Evolutionary conservation across 441 rosid genomes (phyloP), one percentile per base, ranked within the genome.

Genomic region (Populus hybrid): DNA sequence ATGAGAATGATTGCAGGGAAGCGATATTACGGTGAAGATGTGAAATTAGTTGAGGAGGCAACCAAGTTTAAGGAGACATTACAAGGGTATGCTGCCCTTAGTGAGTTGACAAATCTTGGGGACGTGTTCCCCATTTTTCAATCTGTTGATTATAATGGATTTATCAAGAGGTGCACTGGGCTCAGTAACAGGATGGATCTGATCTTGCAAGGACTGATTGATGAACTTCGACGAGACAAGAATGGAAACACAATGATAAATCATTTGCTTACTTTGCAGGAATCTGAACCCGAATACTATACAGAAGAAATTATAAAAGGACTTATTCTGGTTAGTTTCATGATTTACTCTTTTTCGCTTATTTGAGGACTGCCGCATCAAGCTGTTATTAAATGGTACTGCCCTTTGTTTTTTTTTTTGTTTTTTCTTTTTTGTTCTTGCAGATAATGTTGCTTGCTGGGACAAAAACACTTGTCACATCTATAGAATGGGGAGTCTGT

Each of bases 241-340:
- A 73, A 30, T 11, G 2, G 14, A 64, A 64, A 73, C 38, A 67
- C 67, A 2, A 18, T 81, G 74, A 74, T 81, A 32, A 69, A 77
- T 35, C 80, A 80, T 34, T 64, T 81, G 6, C 80, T 81, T 70
- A 8, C 40, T 32, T 65, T 57, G 12, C 72, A 77, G 64, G 72
- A 74, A 66, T 69, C 76, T 5, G 68, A 81, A 6, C 72, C 75
- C 19, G 76, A 80, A 10, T 35, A 80, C 42, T 71, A 71, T 34
- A 75, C 73, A 0, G 79, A 80, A 8, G 71, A 73, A 21, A 76
- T 73, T 9, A 81, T 81, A 71, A 76, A 81, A 71, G 79, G 75
- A 0, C 68, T 81, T 32, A 12, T 81, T 23, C 10, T 74, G 75
- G 80, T 77, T 5, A 59, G 83, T 80, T 19, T 11, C n/a, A 71